These are phyloP conservation scores for Schwanniomyces occidentalis DNA, from an alignment of 805 yeast species.

Conservation along the genomic window DNA sequence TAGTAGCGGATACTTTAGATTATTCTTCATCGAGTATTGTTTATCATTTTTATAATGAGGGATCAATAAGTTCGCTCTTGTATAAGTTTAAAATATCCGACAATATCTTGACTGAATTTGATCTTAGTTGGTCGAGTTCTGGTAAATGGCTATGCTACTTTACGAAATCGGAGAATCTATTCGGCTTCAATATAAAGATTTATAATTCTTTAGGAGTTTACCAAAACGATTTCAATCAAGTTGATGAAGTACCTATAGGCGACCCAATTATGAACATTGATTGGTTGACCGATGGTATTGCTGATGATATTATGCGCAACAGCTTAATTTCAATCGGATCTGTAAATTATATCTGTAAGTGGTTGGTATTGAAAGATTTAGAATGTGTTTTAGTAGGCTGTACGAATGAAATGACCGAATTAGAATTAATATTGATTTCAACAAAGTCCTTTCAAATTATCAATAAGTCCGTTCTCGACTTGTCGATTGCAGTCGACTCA, in stretches of 20 bases:
- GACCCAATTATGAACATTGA: constrained; percentile 15
- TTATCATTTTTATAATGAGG: constrained; percentile 33
- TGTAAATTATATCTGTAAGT: constrained; percentile 8
- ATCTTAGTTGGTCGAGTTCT: constrained; percentile 30
- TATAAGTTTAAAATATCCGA: constrained; percentile 21
- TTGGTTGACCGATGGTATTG: constrained; percentile 16
- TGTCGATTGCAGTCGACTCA: background rate
- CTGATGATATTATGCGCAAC: constrained; percentile 4
- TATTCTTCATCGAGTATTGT: constrained; percentile 18
- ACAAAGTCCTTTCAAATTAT: constrained; percentile 12
- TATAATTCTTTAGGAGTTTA: constrained; percentile 28
- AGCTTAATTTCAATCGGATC: constrained; percentile 7
- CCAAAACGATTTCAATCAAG: constrained; percentile 7
- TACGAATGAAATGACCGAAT: constrained; percentile 3
- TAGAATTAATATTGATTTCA: constrained; percentile 14
- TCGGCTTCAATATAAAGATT: constrained; percentile 28
- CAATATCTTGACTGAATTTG: constrained; percentile 14
- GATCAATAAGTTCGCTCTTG: constrained; percentile 28
- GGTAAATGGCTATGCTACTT: constrained; percentile 37
- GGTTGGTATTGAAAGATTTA: constrained; percentile 4
- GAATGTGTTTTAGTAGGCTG: constrained; percentile 13
- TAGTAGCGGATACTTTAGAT: constrained; percentile 25
- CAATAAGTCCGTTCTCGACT: constrained; percentile 4
- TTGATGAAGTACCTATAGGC: constrained; percentile 3
- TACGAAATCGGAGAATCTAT: constrained; percentile 20